These are phyloP conservation scores for Grosmannia serpens DNA, from an alignment of 2,329 filamentous ascomycete species.

Conservation along the genomic window DNA sequence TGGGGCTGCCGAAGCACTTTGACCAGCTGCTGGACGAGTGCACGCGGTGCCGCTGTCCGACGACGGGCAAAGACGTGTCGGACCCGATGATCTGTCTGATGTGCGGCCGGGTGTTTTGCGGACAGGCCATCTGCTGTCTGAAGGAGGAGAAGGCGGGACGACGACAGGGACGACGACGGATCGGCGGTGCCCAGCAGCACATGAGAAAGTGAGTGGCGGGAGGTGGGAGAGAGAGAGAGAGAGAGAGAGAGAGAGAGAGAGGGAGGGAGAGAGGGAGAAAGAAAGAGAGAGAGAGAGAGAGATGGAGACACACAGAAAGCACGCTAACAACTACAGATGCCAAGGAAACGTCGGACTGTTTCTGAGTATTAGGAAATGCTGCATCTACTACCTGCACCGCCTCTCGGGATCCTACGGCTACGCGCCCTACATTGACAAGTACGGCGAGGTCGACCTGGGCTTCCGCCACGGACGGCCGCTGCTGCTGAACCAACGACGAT, in stretches of 20 bases:
- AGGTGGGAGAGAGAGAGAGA: slow-evolving; percentile 49
- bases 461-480: slow-evolving; percentile 78
- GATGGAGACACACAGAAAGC: too few species aligned
- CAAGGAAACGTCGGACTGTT: slow-evolving; percentile 86
- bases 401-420: slow-evolving; percentile 71
- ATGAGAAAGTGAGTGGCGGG: slow-evolving; percentile 59
- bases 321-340: slow-evolving; percentile 45
- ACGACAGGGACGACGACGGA: slow-evolving; percentile 31
- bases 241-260: slow-evolving; percentile 33
- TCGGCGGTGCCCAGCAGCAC: slow-evolving; percentile 86
- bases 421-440: slow-evolving; percentile 89
- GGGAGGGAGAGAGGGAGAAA: slow-evolving; percentile 38
- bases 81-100: slow-evolving; percentile 90
- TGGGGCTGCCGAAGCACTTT: slow-evolving; percentile 84
- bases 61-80: slow-evolving; percentile 78
- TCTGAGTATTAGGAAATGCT: slow-evolving; percentile 94
- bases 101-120: slow-evolving; percentile 94
- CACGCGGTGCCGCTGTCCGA: slow-evolving; percentile 72
- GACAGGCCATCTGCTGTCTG: slow-evolving; percentile 84
- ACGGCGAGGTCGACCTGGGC: slow-evolving; percentile 91
- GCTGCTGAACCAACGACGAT: slow-evolving; percentile 86
- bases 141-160: slow-evolving; percentile 40
- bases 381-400: slow-evolving; percentile 75
- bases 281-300: not conserved
- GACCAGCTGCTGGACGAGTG: slow-evolving; percentile 88